Evolutionary conservation across 2,329 filamentous ascomycete species (phyloP).

Genomic region (Penicillium sp.): DNA sequence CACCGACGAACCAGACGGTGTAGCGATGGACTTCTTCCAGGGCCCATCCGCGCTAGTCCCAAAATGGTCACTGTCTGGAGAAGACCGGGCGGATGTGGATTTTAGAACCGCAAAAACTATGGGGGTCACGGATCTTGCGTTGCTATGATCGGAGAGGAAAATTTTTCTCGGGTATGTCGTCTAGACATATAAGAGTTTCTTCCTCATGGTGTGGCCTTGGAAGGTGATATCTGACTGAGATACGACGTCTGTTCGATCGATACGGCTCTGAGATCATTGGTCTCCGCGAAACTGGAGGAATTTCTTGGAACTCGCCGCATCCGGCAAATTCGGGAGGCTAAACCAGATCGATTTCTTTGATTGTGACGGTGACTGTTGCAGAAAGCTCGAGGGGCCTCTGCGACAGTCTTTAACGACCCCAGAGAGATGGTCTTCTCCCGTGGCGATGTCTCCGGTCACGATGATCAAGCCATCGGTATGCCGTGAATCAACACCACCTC

Average conservation of each 20-base stretch:
- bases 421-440: constrained; percentile 27
- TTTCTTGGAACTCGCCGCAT: constrained; percentile 8
- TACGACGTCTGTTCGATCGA: background rate
- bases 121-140: constrained; percentile 1
- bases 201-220: background rate
- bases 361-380: background rate
- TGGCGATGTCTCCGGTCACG: constrained; percentile 28
- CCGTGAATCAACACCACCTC: background rate
- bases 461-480: constrained; percentile 26
- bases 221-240: background rate
- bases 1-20: constrained; percentile 24
- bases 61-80: constrained; percentile 30
- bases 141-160: constrained; percentile 8
- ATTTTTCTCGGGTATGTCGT: constrained; percentile 5
- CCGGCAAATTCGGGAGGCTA: constrained; percentile 1
- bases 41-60: constrained; percentile 25
- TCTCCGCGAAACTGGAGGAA: constrained; percentile 5
- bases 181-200: background rate
- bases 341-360: background rate
- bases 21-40: constrained; percentile 1
- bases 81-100: constrained; percentile 20
- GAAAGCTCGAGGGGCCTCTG: background rate
- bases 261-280: constrained; percentile 15
- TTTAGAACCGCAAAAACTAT: constrained; percentile 9
- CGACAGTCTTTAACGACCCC: background rate